Percentiles rank a stretch among this genome's conserved stretches.
These are phyloP conservation scores for Monilinia polystroma DNA, from an alignment of 2,329 filamentous ascomycete species.

Conservation along the genomic window DNA sequence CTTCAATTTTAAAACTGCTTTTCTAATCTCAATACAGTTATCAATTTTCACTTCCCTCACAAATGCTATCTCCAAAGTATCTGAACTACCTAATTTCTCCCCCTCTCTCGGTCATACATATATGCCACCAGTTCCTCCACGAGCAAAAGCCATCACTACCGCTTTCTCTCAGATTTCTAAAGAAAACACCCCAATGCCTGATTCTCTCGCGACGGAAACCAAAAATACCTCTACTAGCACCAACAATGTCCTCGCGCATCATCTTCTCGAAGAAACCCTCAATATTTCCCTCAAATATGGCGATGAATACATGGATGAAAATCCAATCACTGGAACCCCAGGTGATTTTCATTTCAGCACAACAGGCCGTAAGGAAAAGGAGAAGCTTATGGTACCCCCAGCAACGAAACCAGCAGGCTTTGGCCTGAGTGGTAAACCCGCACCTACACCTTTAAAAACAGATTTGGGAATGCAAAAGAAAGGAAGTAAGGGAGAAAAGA, in stretches of 20 bases:
- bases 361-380: constrained; percentile 50
- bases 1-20: not conserved
- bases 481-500: constrained; percentile 37
- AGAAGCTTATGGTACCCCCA: constrained; percentile 32
- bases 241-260: constrained; percentile 34
- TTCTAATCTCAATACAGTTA: constrained; percentile 17
- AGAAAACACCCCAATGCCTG: constrained; percentile 49
- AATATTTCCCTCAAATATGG: constrained; percentile 58
- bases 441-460: constrained; percentile 32
- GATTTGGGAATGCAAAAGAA: constrained; percentile 37
- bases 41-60: constrained; percentile 29
- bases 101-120: constrained; percentile 50
- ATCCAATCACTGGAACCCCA: constrained; percentile 64
- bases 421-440: constrained; percentile 23
- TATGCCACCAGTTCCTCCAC: constrained; percentile 31
- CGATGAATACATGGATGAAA: constrained; percentile 66
- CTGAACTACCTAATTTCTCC: constrained; percentile 46
- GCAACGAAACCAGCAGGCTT: constrained; percentile 28
- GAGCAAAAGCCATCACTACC: constrained; percentile 30
- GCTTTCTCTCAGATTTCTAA: constrained; percentile 36
- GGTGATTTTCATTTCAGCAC: constrained; percentile 65
- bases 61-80: constrained; percentile 39
- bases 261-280: constrained; percentile 55
- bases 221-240: constrained; percentile 19
- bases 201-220: constrained; percentile 32